Percentiles rank a stretch among this genome's conserved stretches.
phyloP scores from a whole-genome alignment of 2,329 filamentous ascomycete genomes.

The Elsinoe arachidis region DNA sequence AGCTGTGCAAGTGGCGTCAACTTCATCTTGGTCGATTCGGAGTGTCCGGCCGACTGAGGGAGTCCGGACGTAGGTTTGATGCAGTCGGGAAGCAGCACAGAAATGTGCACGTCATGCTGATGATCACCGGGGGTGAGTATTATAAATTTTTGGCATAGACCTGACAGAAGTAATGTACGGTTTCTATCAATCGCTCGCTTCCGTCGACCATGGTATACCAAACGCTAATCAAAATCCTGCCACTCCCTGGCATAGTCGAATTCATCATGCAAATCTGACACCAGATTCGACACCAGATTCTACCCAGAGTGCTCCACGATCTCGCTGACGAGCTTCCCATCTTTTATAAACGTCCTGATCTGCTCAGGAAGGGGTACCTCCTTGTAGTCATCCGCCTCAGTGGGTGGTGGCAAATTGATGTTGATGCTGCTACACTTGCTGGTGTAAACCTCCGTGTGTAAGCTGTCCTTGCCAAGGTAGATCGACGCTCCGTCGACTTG shows the following conservation, averaged over 20 bases:
- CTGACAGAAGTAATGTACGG: too few species aligned
- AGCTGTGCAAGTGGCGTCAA: conserved; percentile 44
- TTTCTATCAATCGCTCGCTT: background rate
- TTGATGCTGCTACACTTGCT: conserved; percentile 86
- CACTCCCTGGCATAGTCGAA: background rate
- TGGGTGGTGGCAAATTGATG: conserved; percentile 66
- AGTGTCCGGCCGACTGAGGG: too few species aligned
- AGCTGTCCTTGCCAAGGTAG: conserved; percentile 75
- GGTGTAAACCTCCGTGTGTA: conserved; percentile 72
- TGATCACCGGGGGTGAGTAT: too few species aligned
- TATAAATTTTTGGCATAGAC: too few species aligned
- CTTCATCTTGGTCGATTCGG: background rate
- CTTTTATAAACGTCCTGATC: conserved; percentile 69
- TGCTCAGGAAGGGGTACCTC: conserved; percentile 86
- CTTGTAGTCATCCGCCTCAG: conserved; percentile 68
- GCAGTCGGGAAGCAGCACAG: too few species aligned
- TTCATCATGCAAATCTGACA: background rate
- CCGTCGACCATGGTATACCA: background rate
- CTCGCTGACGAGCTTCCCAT: conserved; percentile 75
- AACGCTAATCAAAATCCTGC: conserved; percentile 3
- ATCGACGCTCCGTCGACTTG: conserved; percentile 85
- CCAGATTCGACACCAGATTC: background rate
- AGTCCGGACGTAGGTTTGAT: too few species aligned
- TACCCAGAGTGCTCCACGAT: conserved; percentile 92
- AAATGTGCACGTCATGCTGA: too few species aligned